phyloP scores from a whole-genome alignment of 768 basidiomycete genomes.

The Suillus americanus region DNA sequence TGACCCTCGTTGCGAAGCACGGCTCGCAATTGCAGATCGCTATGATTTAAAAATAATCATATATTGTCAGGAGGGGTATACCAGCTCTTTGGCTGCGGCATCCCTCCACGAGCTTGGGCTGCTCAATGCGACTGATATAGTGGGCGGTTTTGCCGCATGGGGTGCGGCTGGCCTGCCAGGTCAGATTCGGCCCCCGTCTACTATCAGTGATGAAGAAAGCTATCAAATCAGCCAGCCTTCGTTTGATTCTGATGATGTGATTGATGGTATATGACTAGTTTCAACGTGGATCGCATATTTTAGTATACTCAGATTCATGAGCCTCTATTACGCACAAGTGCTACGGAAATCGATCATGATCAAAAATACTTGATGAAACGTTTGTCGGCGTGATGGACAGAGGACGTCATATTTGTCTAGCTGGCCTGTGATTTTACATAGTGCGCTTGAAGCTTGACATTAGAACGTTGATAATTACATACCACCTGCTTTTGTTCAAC shows the following conservation, averaged over 20 bases:
- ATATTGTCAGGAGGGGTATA: constrained; percentile 72
- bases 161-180: constrained; percentile 64
- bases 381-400: background rate
- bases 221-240: constrained; percentile 31
- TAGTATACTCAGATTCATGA: background rate
- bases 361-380: background rate
- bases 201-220: constrained; percentile 27
- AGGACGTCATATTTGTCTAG: background rate
- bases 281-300: background rate
- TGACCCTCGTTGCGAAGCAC: constrained; percentile 62
- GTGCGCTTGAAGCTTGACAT: background rate
- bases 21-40: constrained; percentile 66
- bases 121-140: constrained; percentile 73
- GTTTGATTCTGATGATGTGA: constrained; percentile 18
- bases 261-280: constrained; percentile 2
- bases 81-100: constrained; percentile 71
- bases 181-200: constrained; percentile 35
- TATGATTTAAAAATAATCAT: constrained; percentile 76
- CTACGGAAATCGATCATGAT: background rate
- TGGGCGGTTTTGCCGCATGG: constrained; percentile 77
- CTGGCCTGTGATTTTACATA: background rate
- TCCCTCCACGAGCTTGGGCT: constrained; percentile 69
- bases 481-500: background rate
- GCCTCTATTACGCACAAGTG: background rate
- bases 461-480: background rate